Base-by-base conservation (phyloP, 2,329 filamentous ascomycete species). In the Coniochaeta sp. region DNA sequence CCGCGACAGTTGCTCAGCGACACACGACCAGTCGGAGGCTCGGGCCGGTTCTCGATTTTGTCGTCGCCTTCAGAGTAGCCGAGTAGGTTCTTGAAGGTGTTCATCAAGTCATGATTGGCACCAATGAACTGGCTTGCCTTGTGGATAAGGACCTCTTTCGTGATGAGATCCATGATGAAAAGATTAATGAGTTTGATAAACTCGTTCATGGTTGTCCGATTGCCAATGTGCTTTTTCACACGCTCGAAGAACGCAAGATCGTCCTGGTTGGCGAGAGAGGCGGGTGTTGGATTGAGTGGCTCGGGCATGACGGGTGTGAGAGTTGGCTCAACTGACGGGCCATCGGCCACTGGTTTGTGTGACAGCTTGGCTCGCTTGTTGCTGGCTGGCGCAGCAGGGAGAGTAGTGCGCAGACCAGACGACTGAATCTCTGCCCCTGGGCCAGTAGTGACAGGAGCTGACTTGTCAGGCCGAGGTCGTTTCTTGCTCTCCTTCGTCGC, bases 171-270 rank as follows among this genome's bases (percentile, higher is more conserved):
- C 68, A 96, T 90, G 24, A 90, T 95, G 77, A 91, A 99, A 33
- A 99, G 81, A 67, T 98, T 99, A 79, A 93, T 95, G 7, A 99
- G 85, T 77, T 99, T 99, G 64, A 99, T 77, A 74, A 99, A 99
- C 72, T 99, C 95, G 67, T 90, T 93, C 82, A 96, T 96, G 2
- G 89, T 89, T 60, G 91, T 89, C 72, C 96, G 90, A 73, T 98
- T 98, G 63, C 89, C 88, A 61, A 99, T 91, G 69, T 89, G 93
- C 75, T 99, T 99, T 82, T 97, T 98, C 19, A 95, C 92, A 8
- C 92, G 88, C 63, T 99, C 95, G 68, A 99, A 99, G 76, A 98
- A 98, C 1, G 87, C 87, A 58, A 98, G 82, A 70, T 98, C 93
- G 61, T 98, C 93, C 59, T 87, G 83, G 26, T 84, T 89, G 1